A percentile compares a stretch with the other conserved stretches of the same genome.
phyloP scores from a whole-genome alignment of 768 basidiomycete species.

The Suillus spraguei region DNA sequence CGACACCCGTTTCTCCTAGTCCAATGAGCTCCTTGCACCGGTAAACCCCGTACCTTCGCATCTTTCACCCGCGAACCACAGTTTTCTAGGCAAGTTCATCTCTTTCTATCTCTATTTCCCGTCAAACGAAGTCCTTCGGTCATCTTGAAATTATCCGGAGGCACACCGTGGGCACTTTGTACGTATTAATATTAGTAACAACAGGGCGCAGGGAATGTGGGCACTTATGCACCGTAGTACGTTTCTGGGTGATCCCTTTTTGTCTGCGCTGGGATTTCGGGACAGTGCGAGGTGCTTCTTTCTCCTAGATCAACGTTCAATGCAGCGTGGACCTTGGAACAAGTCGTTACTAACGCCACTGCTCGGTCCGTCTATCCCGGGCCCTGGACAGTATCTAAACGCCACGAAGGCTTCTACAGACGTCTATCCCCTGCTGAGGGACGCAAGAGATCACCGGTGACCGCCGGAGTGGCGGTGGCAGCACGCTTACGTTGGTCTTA shows the following conservation, averaged over 20 bases:
- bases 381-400: conserved; percentile 6
- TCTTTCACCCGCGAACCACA: background rate
- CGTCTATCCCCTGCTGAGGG: background rate
- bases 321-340: background rate
- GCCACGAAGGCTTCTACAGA: conserved; percentile 8
- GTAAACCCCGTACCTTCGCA: conserved; percentile 6
- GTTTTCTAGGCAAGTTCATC: background rate
- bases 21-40: background rate
- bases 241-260: background rate
- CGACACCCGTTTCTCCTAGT: background rate
- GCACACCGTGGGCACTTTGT: background rate
- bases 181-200: background rate
- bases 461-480: conserved; percentile 3
- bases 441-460: conserved; percentile 1
- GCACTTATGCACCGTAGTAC: background rate
- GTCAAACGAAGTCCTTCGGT: background rate
- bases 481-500: background rate
- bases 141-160: background rate
- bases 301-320: background rate
- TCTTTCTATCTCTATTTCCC: background rate
- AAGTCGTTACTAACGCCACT: background rate
- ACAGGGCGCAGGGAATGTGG: background rate
- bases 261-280: background rate
- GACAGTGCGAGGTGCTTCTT: background rate
- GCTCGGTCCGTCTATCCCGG: background rate